Evolutionary conservation across 164 flowering plant genomes (phyloP), one percentile per base, ranked within the genome.

Genomic region (Nymphaea colorata): DNA sequence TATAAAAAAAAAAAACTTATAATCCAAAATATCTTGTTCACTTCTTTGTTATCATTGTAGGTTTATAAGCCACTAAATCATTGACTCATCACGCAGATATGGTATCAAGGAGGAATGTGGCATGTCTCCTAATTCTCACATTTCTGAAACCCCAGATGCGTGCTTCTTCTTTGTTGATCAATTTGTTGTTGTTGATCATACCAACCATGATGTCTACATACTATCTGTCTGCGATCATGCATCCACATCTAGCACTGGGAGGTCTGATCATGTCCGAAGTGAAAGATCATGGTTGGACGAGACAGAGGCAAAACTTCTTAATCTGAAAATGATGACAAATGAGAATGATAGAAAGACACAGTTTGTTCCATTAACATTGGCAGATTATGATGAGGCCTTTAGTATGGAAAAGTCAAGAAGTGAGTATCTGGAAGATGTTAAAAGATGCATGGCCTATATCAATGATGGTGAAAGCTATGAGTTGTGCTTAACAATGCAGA

Each of bases 391-490:
- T 65, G 70, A 73, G 11, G 81, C 80, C 10, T 91, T 94, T 77
- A 16, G 66, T 67, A 66, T 80, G 70, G 88, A 91, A 55, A 88
- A 82, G 79, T 85, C 96, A 5, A 87, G 80, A 77, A 86, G 82
- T 62, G 85, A 88, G 67, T 94, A 94, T 70, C 74, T 84, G 61
- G 67, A 76, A 66, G 96, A 94, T 73, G 86, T 94, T 65, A 71
- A 81, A 69, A 83, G 82, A 76, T 94, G 99, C 71, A 79, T 84
- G 72, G 44, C 77, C 18, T 87, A 82, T 72, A 94, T 94, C 18
- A 90, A 81, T 76, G 94, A 94, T 68, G 99, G 99, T 61, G 96
- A 94, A 77, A 94, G 99, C 83, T 94, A 94, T 71, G 99, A 94
- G 79, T 74, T 91, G 74, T 94, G 99, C 75, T 82, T 91, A 63